Conservation (phyloP, 2,329 filamentous ascomycete species). For the Phyllosticta citribraziliensis region DNA sequence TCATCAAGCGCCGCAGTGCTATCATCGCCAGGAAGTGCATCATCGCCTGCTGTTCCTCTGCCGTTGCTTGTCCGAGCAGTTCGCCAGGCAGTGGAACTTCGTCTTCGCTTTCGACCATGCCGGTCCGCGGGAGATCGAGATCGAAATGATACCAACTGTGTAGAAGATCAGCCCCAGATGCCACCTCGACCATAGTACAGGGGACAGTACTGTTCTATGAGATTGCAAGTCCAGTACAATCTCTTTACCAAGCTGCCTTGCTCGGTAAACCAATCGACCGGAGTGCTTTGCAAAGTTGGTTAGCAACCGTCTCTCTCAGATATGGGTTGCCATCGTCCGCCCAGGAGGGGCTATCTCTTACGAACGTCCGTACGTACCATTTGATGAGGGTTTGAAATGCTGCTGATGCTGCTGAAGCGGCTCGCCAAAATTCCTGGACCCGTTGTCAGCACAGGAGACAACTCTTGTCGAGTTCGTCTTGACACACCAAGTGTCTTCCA, state of each 20-base stretch:
- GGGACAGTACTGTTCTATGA: slow-evolving; percentile 41
- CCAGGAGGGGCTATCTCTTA: too few species aligned
- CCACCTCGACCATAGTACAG: too few species aligned
- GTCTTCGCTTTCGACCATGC: slow-evolving; percentile 44
- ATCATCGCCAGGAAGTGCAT: slow-evolving; percentile 53
- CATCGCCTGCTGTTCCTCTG: slow-evolving; percentile 38
- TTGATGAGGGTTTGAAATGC: slow-evolving; percentile 48
- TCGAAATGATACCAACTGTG: slow-evolving; percentile 47
- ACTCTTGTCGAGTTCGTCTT: neutral
- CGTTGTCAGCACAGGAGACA: neutral
- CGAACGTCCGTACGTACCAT: slow-evolving; percentile 32
- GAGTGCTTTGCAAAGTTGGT: slow-evolving; percentile 13
- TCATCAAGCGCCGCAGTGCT: slow-evolving; percentile 44
- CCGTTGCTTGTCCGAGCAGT: slow-evolving; percentile 31
- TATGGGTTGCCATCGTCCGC: neutral
- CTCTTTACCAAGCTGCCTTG: slow-evolving; percentile 45
- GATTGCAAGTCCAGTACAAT: slow-evolving; percentile 47
- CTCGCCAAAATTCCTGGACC: slow-evolving; percentile 50
- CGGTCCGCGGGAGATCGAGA: slow-evolving; percentile 47
- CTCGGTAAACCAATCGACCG: slow-evolving; percentile 38
- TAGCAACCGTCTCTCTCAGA: neutral
- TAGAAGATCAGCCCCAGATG: slow-evolving; percentile 1
- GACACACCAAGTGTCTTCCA: slow-evolving; percentile 41
- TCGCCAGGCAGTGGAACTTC: slow-evolving; percentile 48
- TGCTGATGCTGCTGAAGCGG: slow-evolving; percentile 45